phyloP scores from a whole-genome alignment of 2,329 filamentous ascomycete genomes.

The Nakataea oryzae region DNA sequence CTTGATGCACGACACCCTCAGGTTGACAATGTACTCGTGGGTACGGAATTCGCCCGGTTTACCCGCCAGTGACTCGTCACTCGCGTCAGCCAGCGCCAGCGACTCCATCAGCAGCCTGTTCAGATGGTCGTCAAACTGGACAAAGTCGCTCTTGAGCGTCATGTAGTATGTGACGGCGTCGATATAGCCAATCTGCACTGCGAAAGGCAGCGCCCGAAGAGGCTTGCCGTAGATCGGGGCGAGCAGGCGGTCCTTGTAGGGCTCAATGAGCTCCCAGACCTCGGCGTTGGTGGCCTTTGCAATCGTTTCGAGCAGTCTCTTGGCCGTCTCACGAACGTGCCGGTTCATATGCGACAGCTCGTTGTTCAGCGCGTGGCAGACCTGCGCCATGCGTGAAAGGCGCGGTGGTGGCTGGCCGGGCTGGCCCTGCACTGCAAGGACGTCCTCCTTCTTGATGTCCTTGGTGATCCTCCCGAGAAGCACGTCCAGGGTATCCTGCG shows the following conservation, averaged over 20 bases:
- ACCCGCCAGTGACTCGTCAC: conserved; percentile 83
- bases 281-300: conserved; percentile 68
- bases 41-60: conserved; percentile 91
- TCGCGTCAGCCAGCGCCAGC: conserved; percentile 84
- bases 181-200: conserved; percentile 95
- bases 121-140: conserved; percentile 84
- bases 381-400: conserved; percentile 54
- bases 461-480: conserved; percentile 72
- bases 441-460: conserved; percentile 69
- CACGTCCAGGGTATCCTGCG: conserved; percentile 72
- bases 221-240: conserved; percentile 93
- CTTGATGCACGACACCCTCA: conserved; percentile 87
- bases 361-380: conserved; percentile 76
- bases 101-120: conserved; percentile 90
- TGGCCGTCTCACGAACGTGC: conserved; percentile 81
- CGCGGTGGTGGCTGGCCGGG: conserved; percentile 25
- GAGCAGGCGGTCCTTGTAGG: conserved; percentile 83
- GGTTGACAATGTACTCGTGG: conserved; percentile 84
- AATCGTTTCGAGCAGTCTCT: conserved; percentile 69
- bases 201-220: conserved; percentile 80
- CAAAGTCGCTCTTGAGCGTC: conserved; percentile 76
- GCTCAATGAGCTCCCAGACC: conserved; percentile 79
- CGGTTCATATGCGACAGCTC: conserved; percentile 95
- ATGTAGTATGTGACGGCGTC: conserved; percentile 96
- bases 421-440: conserved; percentile 31